Conservation (phyloP, 768 basidiomycete species). For the Solioccasus polychromus region DNA sequence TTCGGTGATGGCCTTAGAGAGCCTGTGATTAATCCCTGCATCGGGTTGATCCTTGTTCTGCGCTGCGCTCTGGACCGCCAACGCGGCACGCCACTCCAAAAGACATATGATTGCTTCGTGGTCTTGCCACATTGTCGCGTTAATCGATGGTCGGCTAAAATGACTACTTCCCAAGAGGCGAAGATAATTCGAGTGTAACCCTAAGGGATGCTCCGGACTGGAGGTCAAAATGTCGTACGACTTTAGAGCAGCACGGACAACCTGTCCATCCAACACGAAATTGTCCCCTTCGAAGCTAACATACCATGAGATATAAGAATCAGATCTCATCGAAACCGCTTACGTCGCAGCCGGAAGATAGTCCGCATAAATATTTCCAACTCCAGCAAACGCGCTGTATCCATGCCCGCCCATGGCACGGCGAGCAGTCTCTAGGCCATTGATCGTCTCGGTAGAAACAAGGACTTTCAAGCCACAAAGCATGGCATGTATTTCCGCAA, state of each 20-base stretch:
- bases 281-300: conserved; percentile 76
- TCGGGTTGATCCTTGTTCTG: conserved; percentile 43
- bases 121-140: conserved; percentile 35
- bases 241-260: conserved; percentile 69
- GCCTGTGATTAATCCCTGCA: conserved; percentile 53
- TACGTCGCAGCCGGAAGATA: conserved; percentile 65
- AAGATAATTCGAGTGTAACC: conserved; percentile 42
- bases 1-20: conserved; percentile 63
- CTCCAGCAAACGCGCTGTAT: conserved; percentile 64
- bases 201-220: conserved; percentile 5
- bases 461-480: conserved; percentile 69
- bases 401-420: conserved; percentile 79
- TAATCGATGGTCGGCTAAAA: conserved; percentile 17
- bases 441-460: conserved; percentile 47
- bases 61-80: conserved; percentile 43
- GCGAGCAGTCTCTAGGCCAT: conserved; percentile 62
- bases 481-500: conserved; percentile 72
- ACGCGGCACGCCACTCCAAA: conserved; percentile 65
- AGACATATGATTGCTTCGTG: conserved; percentile 42
- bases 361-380: conserved; percentile 64
- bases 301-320: not conserved
- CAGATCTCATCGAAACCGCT: conserved; percentile 18
- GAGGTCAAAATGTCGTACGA: conserved; percentile 47
- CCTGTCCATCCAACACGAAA: conserved; percentile 72
- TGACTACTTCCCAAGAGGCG: conserved; percentile 41